Percentiles rank a stretch among this genome's conserved stretches.
Evolutionary conservation across 1,284 basidiomycete species (phyloP).

Genomic region (Ganoderma leucocontextum): DNA sequence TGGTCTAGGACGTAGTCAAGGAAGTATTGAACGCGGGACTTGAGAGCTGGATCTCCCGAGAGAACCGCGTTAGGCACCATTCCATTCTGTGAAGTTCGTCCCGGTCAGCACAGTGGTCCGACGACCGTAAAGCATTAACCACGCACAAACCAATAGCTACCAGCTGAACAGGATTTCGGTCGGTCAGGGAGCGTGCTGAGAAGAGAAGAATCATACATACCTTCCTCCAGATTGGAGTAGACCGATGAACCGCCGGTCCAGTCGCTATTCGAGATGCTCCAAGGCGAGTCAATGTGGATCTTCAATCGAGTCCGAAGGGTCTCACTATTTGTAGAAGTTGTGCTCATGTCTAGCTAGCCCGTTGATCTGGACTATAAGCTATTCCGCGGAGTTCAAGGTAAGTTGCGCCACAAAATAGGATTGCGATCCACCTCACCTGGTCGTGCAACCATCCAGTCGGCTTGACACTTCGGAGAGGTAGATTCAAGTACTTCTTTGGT

Average conservation of each 20-base stretch:
- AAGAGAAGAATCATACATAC: background rate
- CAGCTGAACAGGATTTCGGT: background rate
- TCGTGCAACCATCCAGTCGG: slow-evolving; percentile 61
- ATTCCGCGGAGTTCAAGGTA: background rate
- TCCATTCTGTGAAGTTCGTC: background rate
- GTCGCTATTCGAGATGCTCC: background rate
- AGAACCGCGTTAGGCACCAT: slow-evolving; percentile 45
- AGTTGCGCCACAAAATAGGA: background rate
- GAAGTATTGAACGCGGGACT: slow-evolving; percentile 55
- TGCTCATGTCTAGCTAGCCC: background rate
- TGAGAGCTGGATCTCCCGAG: slow-evolving; percentile 51
- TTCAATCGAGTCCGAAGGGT: background rate
- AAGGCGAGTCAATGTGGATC: background rate
- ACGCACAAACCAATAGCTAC: slow-evolving; percentile 3
- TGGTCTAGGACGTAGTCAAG: slow-evolving; percentile 60
- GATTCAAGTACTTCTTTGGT: slow-evolving; percentile 55
- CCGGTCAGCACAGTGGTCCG: background rate
- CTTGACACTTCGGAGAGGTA: slow-evolving; percentile 55
- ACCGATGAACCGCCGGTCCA: background rate
- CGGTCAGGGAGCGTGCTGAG: background rate
- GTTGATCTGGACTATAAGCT: background rate
- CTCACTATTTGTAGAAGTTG: background rate
- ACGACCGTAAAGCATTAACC: background rate
- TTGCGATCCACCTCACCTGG: slow-evolving; percentile 45
- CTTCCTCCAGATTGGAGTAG: background rate